These are phyloP conservation scores for Phyllosticta capitalensis DNA, from an alignment of 2,329 filamentous ascomycete species.

Conservation along the genomic window DNA sequence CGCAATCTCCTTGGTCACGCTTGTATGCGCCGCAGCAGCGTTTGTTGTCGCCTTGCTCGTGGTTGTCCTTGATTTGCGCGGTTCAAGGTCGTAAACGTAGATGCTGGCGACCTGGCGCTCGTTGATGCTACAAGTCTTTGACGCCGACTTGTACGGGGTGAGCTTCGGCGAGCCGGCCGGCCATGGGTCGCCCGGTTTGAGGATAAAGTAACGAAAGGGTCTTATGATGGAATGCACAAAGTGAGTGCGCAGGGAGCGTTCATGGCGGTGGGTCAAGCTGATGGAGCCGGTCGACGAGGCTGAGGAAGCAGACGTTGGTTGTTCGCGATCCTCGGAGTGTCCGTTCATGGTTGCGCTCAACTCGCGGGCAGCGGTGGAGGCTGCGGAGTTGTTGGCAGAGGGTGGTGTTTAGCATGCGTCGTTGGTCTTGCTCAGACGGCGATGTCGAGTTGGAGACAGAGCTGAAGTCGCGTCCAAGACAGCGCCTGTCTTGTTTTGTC, in stretches of 20 bases:
- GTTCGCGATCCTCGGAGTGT: background rate
- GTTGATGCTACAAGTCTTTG: constrained; percentile 25
- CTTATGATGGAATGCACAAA: constrained; percentile 30
- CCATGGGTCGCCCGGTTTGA: constrained; percentile 20
- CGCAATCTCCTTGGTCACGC: constrained; percentile 1
- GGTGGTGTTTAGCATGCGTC: background rate
- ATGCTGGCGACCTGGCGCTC: constrained; percentile 35
- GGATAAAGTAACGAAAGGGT: constrained; percentile 28
- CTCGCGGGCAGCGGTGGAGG: background rate
- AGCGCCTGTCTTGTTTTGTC: background rate
- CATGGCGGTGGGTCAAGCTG: constrained; percentile 22
- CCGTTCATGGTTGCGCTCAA: background rate
- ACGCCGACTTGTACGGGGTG: constrained; percentile 25
- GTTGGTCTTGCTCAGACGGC: background rate
- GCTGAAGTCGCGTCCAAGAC: background rate
- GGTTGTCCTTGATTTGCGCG: constrained; percentile 13
- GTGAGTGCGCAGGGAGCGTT: constrained; percentile 31
- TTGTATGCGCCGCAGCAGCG: background rate
- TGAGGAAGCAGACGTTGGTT: background rate
- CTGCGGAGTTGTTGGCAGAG: background rate
- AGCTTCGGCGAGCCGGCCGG: constrained; percentile 34
- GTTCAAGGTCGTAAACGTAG: constrained; percentile 37
- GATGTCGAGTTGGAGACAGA: background rate
- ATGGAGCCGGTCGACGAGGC: constrained; percentile 5
- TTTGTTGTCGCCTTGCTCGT: constrained; percentile 9